Evolutionary conservation across 495 filamentous ascomycete genomes (phyloP).

Genomic region (Parachaetomium inaequale): DNA sequence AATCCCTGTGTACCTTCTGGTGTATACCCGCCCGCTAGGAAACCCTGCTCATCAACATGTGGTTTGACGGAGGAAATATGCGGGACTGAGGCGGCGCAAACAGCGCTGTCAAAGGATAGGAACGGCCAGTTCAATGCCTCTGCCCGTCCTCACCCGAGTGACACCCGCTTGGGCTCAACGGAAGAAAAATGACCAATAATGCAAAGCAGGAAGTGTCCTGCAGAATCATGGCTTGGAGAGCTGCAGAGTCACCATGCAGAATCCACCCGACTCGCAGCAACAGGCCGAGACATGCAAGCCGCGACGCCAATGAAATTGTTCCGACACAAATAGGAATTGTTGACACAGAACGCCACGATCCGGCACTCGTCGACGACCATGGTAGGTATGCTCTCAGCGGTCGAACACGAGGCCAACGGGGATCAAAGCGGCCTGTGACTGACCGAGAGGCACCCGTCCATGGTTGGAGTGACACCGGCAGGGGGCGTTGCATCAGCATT

Average conservation of each 20-base stretch:
- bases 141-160: conserved; percentile 1
- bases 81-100: not conserved
- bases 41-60: not conserved
- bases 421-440: not conserved
- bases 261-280: not conserved
- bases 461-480: not conserved
- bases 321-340: not conserved
- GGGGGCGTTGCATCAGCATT: not conserved
- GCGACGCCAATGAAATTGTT: not conserved
- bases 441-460: not conserved
- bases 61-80: not conserved
- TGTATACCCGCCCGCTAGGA: not conserved
- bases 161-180: not conserved
- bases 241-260: conserved; percentile 1
- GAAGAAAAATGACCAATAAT: conserved; percentile 8
- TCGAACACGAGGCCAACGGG: not conserved
- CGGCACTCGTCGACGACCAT: not conserved
- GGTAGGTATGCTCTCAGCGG: not conserved
- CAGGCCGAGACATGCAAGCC: not conserved
- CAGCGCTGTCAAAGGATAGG: not conserved
- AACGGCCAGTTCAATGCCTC: not conserved
- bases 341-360: conserved; percentile 14
- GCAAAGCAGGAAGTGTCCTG: not conserved
- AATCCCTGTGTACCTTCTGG: not conserved
- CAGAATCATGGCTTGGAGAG: conserved; percentile 14